These are phyloP conservation scores for Aspergillus pseudoviridinutans DNA, from an alignment of 2,329 filamentous ascomycete genomes.

Conservation along the genomic window DNA sequence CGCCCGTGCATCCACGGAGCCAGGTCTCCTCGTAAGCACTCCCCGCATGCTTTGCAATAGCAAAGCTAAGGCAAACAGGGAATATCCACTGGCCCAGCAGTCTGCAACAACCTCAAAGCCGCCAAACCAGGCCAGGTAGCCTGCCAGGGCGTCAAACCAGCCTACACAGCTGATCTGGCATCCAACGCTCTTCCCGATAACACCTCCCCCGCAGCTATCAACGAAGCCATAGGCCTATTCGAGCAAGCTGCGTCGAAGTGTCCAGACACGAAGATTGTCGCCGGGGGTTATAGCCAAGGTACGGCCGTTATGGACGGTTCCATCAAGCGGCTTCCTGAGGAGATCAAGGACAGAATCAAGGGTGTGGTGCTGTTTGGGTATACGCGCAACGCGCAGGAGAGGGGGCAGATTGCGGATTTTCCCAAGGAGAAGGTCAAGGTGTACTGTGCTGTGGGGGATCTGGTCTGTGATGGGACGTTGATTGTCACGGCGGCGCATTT, in stretches of 20 bases:
- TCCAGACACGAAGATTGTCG: constrained; percentile 10
- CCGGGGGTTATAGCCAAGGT: constrained; percentile 31
- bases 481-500: constrained; percentile 14
- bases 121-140: constrained; percentile 3
- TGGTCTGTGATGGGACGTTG: constrained; percentile 16
- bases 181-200: constrained; percentile 10
- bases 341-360: constrained; percentile 26
- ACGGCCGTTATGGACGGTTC: constrained; percentile 42
- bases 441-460: constrained; percentile 14
- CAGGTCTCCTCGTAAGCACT: constrained; percentile 44
- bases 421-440: constrained; percentile 16
- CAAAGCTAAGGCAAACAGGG: constrained; percentile 1
- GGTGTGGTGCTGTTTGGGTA: constrained; percentile 43
- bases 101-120: constrained; percentile 2
- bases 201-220: constrained; percentile 6
- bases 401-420: constrained; percentile 14
- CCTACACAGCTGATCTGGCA: constrained; percentile 7
- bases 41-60: background rate
- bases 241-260: constrained; percentile 8
- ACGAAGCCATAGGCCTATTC: constrained; percentile 7
- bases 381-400: constrained; percentile 17
- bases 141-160: constrained; percentile 12
- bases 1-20: constrained; percentile 47
- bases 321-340: constrained; percentile 30
- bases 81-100: constrained; percentile 4